phyloP scores from a whole-genome alignment of 108 stramenopile genomes.

The Nitzschia palea region DNA sequence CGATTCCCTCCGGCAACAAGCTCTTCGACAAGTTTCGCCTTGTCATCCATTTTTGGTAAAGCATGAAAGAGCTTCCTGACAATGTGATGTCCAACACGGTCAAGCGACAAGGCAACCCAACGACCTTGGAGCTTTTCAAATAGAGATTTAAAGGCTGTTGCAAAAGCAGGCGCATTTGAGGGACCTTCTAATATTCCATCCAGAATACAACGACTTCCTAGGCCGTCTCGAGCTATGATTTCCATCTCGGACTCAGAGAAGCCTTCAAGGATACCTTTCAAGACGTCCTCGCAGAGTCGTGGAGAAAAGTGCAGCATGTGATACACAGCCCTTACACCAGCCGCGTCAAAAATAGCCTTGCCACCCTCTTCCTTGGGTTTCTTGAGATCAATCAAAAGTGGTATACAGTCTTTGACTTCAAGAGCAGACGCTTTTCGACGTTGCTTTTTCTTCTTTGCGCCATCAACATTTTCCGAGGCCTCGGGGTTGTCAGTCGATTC shows the following conservation, averaged over 20 bases:
- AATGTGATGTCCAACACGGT: conserved; percentile 80
- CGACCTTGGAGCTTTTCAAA: conserved; percentile 53
- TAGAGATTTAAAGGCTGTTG: conserved; percentile 43
- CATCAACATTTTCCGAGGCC: conserved; percentile 1
- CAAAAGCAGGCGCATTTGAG: conserved; percentile 30
- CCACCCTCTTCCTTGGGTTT: conserved; percentile 34
- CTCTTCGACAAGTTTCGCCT: conserved; percentile 61
- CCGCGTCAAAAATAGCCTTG: conserved; percentile 54
- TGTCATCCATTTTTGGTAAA: conserved; percentile 59
- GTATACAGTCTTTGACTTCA: conserved; percentile 59
- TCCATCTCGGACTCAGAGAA: conserved; percentile 51
- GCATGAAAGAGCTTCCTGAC: conserved; percentile 75
- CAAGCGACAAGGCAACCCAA: conserved; percentile 54
- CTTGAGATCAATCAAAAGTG: conserved; percentile 50
- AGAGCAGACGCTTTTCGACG: conserved; percentile 47
- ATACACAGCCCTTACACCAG: conserved; percentile 65
- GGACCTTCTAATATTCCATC: conserved; percentile 82
- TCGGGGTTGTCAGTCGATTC: background rate
- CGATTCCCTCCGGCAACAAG: conserved; percentile 62
- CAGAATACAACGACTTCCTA: conserved; percentile 80
- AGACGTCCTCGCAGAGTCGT: conserved; percentile 54
- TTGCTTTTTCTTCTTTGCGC: conserved; percentile 57
- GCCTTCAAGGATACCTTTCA: conserved; percentile 52
- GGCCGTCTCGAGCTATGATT: conserved; percentile 70
- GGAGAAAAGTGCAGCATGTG: conserved; percentile 80